These are phyloP conservation scores for Syzygium grande DNA, from an alignment of 345 rosid species.

Conservation along the genomic window DNA sequence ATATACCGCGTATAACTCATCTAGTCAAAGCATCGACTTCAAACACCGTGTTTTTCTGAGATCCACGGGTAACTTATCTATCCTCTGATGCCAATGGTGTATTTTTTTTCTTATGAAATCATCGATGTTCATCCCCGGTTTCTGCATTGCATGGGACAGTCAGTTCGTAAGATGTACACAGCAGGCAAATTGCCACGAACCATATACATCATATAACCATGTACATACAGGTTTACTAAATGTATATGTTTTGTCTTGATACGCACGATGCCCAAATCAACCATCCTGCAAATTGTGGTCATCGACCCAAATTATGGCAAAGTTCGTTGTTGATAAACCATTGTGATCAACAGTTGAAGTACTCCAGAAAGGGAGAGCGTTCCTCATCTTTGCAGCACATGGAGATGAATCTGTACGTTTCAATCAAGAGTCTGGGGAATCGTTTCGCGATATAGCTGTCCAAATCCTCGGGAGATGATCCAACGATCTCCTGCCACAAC, in stretches of 20 bases:
- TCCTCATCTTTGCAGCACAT: constrained; percentile 50
- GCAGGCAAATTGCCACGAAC: background rate
- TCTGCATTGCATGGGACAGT: background rate
- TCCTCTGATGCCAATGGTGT: constrained; percentile 58
- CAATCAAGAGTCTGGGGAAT: constrained; percentile 74
- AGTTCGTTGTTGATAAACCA: background rate
- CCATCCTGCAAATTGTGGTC: background rate
- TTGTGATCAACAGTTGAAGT: constrained; percentile 19
- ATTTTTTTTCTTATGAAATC: constrained; percentile 35
- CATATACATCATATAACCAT: background rate
- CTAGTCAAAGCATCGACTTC: constrained; percentile 64
- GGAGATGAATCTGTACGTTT: constrained; percentile 61
- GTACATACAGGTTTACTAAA: background rate
- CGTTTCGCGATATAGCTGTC: constrained; percentile 60
- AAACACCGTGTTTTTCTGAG: constrained; percentile 52
- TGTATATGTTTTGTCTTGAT: background rate
- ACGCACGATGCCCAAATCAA: background rate
- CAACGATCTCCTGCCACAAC: constrained; percentile 56
- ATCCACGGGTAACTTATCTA: constrained; percentile 61
- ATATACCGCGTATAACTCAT: constrained; percentile 34
- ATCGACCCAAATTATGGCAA: background rate
- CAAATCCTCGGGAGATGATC: constrained; percentile 78
- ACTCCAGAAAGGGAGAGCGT: constrained; percentile 55
- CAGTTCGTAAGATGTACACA: background rate
- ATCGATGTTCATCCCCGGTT: constrained; percentile 22